phyloP scores from a whole-genome alignment of 108 stramenopile genomes.

The Cyclotella choctawhatcheeana region DNA sequence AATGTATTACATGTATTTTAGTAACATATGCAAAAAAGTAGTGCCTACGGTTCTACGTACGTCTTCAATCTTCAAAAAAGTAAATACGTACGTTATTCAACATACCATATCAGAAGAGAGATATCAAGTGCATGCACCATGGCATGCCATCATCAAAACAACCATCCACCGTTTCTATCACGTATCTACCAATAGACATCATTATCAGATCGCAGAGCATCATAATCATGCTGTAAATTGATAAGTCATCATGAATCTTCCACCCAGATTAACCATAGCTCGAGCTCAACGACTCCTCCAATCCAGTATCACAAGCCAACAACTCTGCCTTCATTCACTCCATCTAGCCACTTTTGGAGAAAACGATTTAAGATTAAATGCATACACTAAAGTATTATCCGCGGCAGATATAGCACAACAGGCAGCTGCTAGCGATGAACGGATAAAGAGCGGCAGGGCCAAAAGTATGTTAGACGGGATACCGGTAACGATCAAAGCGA shows the following conservation, averaged over 20 bases:
- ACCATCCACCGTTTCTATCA: no score
- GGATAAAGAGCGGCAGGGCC: conserved; percentile 43
- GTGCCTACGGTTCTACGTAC: no score
- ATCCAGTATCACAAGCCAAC: conserved; percentile 22
- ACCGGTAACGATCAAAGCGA: conserved; percentile 94
- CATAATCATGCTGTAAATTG: not conserved
- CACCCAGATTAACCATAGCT: conserved; percentile 35
- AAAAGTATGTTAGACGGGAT: conserved; percentile 82
- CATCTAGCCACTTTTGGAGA: conserved; percentile 50
- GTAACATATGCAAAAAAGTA: no score
- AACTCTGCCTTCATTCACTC: conserved; percentile 38
- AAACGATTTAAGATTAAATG: conserved; percentile 49
- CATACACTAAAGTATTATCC: conserved; percentile 55
- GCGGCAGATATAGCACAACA: conserved; percentile 51
- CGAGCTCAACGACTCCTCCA: conserved; percentile 31
- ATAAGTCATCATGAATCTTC: not conserved
- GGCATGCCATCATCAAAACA: no score
- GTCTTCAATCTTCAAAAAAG: no score
- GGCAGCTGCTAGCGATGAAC: conserved; percentile 59
- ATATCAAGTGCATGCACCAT: no score
- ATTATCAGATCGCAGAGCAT: no score
- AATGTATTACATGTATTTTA: no score
- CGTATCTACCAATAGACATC: no score
- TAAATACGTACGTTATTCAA: no score
- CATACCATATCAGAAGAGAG: no score